Evolutionary conservation across 2,329 filamentous ascomycete genomes (phyloP), one percentile per base, ranked within the genome.

Genomic region (Epichloe festucae): DNA sequence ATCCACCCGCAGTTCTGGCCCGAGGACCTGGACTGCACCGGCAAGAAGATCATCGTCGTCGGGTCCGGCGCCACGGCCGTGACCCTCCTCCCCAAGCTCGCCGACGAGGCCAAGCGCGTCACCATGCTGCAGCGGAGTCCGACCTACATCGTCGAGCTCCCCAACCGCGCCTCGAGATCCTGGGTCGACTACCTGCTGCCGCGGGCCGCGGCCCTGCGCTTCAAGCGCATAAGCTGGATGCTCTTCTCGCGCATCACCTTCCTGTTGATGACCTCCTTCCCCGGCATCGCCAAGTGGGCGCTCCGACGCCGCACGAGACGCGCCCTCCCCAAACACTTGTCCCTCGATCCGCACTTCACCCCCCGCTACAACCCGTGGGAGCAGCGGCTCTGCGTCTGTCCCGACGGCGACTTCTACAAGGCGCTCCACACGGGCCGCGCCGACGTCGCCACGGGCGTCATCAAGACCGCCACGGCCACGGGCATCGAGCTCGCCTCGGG

Each of bases 71-170:
- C 87, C 3, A 91, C 87, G 0, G 83, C 87, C 4, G 70, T 90
- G 45, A 90, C 87, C 0, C 72, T 93, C 1, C 65, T 91, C 5
- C 87, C 87, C 0, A 76, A 74, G 46, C 66, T 91, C 41, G 77
- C 79, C 2, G 69, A 84, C 50, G 76, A 74, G 39, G 85, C 84
- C 7, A 68, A 67, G 6, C 74, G 77, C 7, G 81, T 87, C 21
- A 89, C 85, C 1, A 87, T 89, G 77, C 73, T 91, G 5, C 87
- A 91, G 67, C 79, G 87, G 48, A 87, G 80, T 46, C 87, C 87
- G 0, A 76, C 74, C 1, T 89, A 87, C 60, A 73, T 89, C 84
- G 52, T 68, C 73, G n/a, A 56, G 77, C 5, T 70, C 69, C 74
- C 39, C 59, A 62, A 35, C 61, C 70, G 5, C 57, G 80, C 15